phyloP scores from a whole-genome alignment of 1,139 yeast genomes.

The Pichia sp. region DNA sequence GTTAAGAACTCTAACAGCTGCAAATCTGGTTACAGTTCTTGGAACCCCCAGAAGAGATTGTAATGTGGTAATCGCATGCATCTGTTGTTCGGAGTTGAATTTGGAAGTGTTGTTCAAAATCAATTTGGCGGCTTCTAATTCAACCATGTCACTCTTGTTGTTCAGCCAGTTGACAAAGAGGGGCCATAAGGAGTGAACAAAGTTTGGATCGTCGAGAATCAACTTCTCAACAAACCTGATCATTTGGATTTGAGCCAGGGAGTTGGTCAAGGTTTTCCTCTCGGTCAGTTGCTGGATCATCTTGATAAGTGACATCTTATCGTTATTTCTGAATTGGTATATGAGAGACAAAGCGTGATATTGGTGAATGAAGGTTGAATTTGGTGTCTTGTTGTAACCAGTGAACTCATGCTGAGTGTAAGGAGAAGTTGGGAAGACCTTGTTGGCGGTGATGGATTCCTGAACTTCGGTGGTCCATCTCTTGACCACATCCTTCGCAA shows the following conservation, averaged over 20 bases:
- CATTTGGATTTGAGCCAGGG: conserved; percentile 78
- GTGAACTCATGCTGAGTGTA: conserved; percentile 50
- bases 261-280: conserved; percentile 59
- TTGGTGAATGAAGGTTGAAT: conserved; percentile 79
- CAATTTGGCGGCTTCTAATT: conserved; percentile 87
- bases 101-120: conserved; percentile 55
- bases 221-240: conserved; percentile 77
- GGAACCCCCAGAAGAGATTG: conserved; percentile 83
- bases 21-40: conserved; percentile 82
- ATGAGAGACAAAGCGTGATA: conserved; percentile 93
- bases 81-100: conserved; percentile 59
- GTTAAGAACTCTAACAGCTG: conserved; percentile 87
- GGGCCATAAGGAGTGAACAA: conserved; percentile 54
- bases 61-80: conserved; percentile 65
- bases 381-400: conserved; percentile 51
- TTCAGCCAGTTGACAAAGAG: conserved; percentile 66
- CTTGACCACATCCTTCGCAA: conserved; percentile 86
- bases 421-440: conserved; percentile 58
- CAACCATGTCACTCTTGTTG: conserved; percentile 86
- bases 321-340: conserved; percentile 84
- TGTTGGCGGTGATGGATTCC: conserved; percentile 73
- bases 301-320: conserved; percentile 90
- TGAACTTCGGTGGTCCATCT: conserved; percentile 92
- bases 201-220: conserved; percentile 54
- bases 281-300: conserved; percentile 69